Evolutionary conservation across 768 basidiomycete species (phyloP).

Genomic region (Lactarius hengduanensis): DNA sequence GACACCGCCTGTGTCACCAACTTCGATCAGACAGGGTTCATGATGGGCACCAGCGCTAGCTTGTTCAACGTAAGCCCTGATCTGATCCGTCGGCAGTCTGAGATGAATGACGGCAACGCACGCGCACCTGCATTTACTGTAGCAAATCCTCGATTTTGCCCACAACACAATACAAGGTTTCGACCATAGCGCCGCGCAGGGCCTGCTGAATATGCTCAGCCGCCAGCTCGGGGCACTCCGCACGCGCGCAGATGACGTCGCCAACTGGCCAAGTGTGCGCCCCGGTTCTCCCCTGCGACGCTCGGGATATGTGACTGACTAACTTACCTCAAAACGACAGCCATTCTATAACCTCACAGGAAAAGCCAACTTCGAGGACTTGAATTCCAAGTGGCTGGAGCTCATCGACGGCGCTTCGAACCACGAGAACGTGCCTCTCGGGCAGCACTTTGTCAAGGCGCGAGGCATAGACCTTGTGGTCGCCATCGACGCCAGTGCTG

Average conservation of each 20-base stretch:
- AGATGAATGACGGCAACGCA: not conserved
- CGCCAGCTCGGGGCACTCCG: conserved; percentile 49
- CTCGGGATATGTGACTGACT: not conserved
- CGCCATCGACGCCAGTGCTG: conserved; percentile 66
- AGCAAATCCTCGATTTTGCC: conserved; percentile 53
- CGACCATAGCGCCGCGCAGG: conserved; percentile 37
- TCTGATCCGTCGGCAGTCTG: not conserved
- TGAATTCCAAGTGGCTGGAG: conserved; percentile 51
- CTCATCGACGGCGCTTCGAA: conserved; percentile 75
- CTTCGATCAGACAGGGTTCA: conserved; percentile 72
- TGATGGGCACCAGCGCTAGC: conserved; percentile 74
- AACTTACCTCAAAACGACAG: conserved; percentile 10
- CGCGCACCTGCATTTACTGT: not conserved
- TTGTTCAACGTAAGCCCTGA: conserved; percentile 53
- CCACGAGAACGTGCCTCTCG: conserved; percentile 66
- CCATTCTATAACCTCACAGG: conserved; percentile 53
- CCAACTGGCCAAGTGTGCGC: conserved; percentile 62
- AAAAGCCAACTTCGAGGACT: conserved; percentile 49
- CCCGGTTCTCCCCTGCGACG: conserved; percentile 14
- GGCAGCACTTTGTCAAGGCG: conserved; percentile 66
- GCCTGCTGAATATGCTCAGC: conserved; percentile 49
- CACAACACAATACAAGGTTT: conserved; percentile 44
- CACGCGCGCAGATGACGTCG: conserved; percentile 56
- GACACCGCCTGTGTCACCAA: conserved; percentile 63
- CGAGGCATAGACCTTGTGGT: conserved; percentile 73